Base-by-base conservation (phyloP, 1,284 basidiomycete genomes). In the Cryptococcus sp. region DNA sequence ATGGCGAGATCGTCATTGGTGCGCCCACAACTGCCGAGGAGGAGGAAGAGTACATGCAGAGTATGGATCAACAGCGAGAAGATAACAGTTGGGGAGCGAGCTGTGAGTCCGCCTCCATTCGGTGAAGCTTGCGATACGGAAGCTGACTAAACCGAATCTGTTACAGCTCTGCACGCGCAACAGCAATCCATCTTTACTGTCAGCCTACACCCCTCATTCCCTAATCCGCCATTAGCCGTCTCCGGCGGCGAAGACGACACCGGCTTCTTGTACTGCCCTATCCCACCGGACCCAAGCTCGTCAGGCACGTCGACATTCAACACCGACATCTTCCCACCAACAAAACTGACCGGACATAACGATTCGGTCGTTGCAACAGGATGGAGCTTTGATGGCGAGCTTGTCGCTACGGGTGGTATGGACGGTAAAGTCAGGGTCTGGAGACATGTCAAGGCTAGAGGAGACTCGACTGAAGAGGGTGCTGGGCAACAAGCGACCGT, bases 161-260 rank as follows among this genome's bases (percentile, higher is more conserved):
- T 30, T 16, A 47, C 67, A 80, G 81, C 75, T 51, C 70, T 72
- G 38, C 78, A 74, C 62, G 65, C 59, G 45, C 63, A 65, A 52
- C 72, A 68, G 48, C 67, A 70, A 49, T 92, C 95, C 11, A 89
- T 98, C 50, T 99, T 98, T 75, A 81, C 87, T 47, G 82, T 99
- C 43, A 81, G 90, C 13, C 84, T 87, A 43, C 96, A 99, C 76
- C 84, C 84, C 0, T 57, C 61, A 6, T 82, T 78, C 69, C 93
- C 94, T 0, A 87, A 88, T 35, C 86, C 89, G 55, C 86, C 90
- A 1, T 82, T 98, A 38, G 93, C 91, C 5, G 88, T 87, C 25
- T 93, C 91, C 1, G 96, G 96, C 35, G 95, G 93, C 39, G 93
- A 96, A 78, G 96, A 99, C 76, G 95, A 99, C 76, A 78, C 90